phyloP scores from a whole-genome alignment of 2,329 filamentous ascomycete species.

The Cadophora luteo-olivacea region DNA sequence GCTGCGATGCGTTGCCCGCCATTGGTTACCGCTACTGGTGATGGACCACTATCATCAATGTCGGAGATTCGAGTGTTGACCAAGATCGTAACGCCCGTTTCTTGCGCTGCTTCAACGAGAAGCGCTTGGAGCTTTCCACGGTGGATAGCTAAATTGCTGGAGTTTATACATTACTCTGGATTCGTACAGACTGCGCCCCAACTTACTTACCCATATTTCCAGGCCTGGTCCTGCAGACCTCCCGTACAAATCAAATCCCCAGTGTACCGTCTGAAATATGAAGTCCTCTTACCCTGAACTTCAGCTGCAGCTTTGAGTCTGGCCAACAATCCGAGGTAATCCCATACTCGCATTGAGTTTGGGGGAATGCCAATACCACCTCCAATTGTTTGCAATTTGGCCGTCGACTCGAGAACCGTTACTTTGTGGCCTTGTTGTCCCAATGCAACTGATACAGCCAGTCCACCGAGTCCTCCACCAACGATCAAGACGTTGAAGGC shows the following conservation, averaged over 20 bases:
- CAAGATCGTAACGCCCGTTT: slow-evolving; percentile 16
- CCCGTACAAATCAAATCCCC: slow-evolving; percentile 22
- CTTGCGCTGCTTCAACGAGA: slow-evolving; percentile 20
- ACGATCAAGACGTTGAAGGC: slow-evolving; percentile 41
- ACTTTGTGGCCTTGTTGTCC: slow-evolving; percentile 41
- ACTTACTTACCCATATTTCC: slow-evolving; percentile 23
- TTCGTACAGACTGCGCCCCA: background rate
- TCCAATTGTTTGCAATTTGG: slow-evolving; percentile 24
- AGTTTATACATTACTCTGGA: background rate
- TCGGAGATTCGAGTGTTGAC: slow-evolving; percentile 15
- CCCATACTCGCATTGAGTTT: slow-evolving; percentile 23
- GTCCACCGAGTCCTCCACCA: slow-evolving; percentile 46
- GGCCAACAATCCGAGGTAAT: slow-evolving; percentile 17
- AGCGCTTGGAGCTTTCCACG: slow-evolving; percentile 21
- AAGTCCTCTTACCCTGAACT: background rate
- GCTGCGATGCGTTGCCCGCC: slow-evolving; percentile 19
- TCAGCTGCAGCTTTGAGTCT: slow-evolving; percentile 21
- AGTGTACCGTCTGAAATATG: slow-evolving; percentile 21
- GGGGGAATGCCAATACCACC: slow-evolving; percentile 25
- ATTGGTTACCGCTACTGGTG: slow-evolving; percentile 20
- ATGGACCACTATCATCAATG: slow-evolving; percentile 21
- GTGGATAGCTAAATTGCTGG: slow-evolving; percentile 19
- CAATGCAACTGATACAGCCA: slow-evolving; percentile 43
- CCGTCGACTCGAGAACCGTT: slow-evolving; percentile 38
- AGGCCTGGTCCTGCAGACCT: slow-evolving; percentile 6